A percentile compares a stretch with the other conserved stretches of the same genome.
These are phyloP conservation scores for Ophiocordyceps camponoti-rufipedis DNA, from an alignment of 2,329 filamentous ascomycete genomes.

Conservation along the genomic window DNA sequence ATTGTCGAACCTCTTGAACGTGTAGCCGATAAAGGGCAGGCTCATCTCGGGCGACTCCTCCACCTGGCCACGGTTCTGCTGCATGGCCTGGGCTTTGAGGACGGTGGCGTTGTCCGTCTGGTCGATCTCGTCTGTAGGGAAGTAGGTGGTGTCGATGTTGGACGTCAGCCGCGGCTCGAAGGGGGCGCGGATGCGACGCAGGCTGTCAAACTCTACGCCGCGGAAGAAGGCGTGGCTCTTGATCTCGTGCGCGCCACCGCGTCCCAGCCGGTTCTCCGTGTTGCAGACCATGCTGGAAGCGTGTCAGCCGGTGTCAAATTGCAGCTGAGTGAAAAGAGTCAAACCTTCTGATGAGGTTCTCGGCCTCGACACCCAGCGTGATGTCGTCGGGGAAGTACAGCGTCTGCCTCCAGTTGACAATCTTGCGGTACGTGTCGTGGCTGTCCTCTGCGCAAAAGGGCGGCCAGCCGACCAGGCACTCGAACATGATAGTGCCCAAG, in stretches of 20 bases:
- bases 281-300: conserved; percentile 69
- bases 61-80: conserved; percentile 41
- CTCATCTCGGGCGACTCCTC: conserved; percentile 88
- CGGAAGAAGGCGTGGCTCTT: conserved; percentile 93
- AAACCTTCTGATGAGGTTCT: conserved; percentile 82
- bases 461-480: conserved; percentile 95
- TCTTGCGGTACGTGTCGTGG: conserved; percentile 96
- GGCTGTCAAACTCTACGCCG: conserved; percentile 83
- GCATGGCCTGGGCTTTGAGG: conserved; percentile 66
- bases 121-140: conserved; percentile 96
- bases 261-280: conserved; percentile 77
- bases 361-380: conserved; percentile 70
- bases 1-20: conserved; percentile 88
- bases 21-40: conserved; percentile 49
- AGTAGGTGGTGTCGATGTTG: conserved; percentile 93
- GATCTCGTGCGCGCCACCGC: conserved; percentile 75
- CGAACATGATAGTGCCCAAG: conserved; percentile 97
- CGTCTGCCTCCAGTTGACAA: conserved; percentile 93
- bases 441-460: conserved; percentile 97
- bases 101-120: conserved; percentile 86
- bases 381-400: conserved; percentile 95
- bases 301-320: conserved; percentile 1
- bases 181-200: conserved; percentile 82
- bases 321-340: conserved; percentile 9
- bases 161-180: conserved; percentile 90